Evolutionary conservation across 2,329 filamentous ascomycete species (phyloP).

Genomic region (Aspergillus uvarum): DNA sequence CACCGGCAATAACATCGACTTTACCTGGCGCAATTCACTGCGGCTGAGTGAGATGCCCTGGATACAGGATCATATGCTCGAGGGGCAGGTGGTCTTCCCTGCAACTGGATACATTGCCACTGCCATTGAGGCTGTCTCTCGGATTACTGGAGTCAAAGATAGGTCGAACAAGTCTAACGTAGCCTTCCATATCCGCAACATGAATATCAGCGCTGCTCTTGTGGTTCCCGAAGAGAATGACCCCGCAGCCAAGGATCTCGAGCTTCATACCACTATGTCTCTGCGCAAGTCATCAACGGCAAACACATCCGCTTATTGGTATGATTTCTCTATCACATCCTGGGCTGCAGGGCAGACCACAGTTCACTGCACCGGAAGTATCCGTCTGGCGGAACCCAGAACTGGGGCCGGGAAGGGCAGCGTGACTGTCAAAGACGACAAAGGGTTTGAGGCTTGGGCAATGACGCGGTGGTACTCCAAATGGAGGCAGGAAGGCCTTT

Average conservation of each 20-base stretch:
- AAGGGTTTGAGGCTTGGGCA: background rate
- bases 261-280: background rate
- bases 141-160: background rate
- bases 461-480: constrained; percentile 8
- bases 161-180: background rate
- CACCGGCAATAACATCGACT: constrained; percentile 28
- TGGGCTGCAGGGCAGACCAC: background rate
- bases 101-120: constrained; percentile 36
- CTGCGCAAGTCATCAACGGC: background rate
- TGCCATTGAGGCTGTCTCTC: constrained; percentile 30
- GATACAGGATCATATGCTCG: constrained; percentile 37
- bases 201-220: background rate
- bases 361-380: background rate
- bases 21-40: constrained; percentile 36
- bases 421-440: background rate
- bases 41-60: constrained; percentile 33
- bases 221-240: background rate
- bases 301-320: background rate
- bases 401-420: no score
- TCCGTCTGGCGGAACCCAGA: no score
- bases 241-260: background rate
- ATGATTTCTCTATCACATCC: background rate
- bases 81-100: constrained; percentile 33
- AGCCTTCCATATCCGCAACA: background rate
- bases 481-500: constrained; percentile 7